Evolutionary conservation across 2,329 filamentous ascomycete species (phyloP).

Genomic region (Nemania abortiva): DNA sequence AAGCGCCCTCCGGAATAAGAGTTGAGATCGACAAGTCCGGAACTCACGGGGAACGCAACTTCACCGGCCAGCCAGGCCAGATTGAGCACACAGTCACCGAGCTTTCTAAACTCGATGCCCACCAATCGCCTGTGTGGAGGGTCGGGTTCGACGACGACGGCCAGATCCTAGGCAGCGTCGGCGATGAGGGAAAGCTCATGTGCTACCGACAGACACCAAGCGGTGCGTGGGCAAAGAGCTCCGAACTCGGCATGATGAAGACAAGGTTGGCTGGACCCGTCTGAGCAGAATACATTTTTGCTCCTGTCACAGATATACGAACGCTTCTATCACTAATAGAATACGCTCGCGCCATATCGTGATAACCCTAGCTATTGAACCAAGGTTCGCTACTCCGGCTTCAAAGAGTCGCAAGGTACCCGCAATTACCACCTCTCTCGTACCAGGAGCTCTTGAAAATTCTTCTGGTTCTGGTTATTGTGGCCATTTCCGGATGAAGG

Average conservation of each 20-base stretch:
- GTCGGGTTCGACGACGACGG: conserved; percentile 78
- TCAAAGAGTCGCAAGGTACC: no score
- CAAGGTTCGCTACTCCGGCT: not conserved
- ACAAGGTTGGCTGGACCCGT: conserved; percentile 59
- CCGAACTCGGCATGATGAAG: conserved; percentile 70
- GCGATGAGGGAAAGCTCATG: conserved; percentile 77
- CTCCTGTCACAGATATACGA: not conserved
- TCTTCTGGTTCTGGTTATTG: not conserved
- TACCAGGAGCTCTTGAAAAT: not conserved
- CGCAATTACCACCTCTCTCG: not conserved
- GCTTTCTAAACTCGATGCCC: conserved; percentile 74
- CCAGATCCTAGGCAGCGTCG: conserved; percentile 79
- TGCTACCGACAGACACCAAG: conserved; percentile 71
- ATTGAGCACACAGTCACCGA: conserved; percentile 73
- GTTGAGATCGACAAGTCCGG: conserved; percentile 66
- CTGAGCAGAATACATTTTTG: not conserved
- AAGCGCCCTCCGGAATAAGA: conserved; percentile 62
- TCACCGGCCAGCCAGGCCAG: conserved; percentile 72
- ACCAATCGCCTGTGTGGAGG: conserved; percentile 79
- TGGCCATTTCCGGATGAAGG: no score
- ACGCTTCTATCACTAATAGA: not conserved
- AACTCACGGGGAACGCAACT: conserved; percentile 62
- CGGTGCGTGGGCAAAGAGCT: conserved; percentile 70
- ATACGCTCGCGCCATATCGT: not conserved
- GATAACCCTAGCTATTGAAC: no score